Evolutionary conservation across 768 basidiomycete species (phyloP), one percentile per base, ranked within the genome.

Genomic region (Mycena epipterygia): DNA sequence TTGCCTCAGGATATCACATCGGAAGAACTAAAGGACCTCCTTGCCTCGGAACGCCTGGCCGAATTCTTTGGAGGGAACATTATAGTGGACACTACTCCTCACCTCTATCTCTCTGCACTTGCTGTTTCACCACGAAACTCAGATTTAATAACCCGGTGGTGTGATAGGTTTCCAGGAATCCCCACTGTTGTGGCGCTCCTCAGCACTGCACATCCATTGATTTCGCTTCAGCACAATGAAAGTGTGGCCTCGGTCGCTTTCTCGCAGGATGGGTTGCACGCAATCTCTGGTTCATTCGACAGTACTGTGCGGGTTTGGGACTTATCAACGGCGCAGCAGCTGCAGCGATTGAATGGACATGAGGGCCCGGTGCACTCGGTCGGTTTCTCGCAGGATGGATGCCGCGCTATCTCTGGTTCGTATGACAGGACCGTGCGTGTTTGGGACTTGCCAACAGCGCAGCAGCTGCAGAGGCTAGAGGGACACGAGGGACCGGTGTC

Each of bases 81-180:
- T 13, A 30, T 48, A 7, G 23, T 19, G 23, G 21, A 11, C 23
- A n/a, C n/a, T n/a, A n/a, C n/a, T n/a, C n/a, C n/a, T n/a, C n/a
- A n/a, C n/a, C n/a, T n/a, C n/a, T n/a, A 53, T 53, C 13, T 53
- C 29, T 53, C 51, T 33, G 51, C 51, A 32, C 29, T 53, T 53
- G 51, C 51, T 32, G 51, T 3, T 2, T 4, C 51, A 53, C 19
- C 51, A 5, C 29, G 51, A 53, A 4, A 30, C 32, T 53, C 51
- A 32, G 16, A 19, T 16, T 32, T 53, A 21, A 53, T 53, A 14
- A 33, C 3, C 14, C 30, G 5, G 12, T 53, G 51, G 51, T 29
- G 7, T n/a, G 19, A 30, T 12, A 11, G 51, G 29, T 53, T 53
- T 27, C 51, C 51, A 32, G 51, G 29, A 32, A 32, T 53, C n/a